Conservation (phyloP, 2,329 filamentous ascomycete species). For the Phialemoniopsis sp. region DNA sequence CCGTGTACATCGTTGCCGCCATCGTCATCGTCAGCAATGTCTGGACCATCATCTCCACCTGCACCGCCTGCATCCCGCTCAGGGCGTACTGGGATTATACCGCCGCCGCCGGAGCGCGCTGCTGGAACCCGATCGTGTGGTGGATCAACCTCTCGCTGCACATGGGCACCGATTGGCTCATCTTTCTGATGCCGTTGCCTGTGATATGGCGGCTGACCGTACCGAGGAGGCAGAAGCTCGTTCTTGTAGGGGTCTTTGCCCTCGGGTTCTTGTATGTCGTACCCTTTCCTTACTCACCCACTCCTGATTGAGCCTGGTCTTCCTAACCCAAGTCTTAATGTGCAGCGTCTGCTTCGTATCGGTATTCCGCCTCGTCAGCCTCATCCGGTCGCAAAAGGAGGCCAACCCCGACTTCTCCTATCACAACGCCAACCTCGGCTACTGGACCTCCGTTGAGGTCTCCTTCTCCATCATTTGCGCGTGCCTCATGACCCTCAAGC, state of each 20-base stretch:
- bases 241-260: conserved; percentile 24
- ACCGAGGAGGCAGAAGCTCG: conserved; percentile 4
- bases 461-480: conserved; percentile 29
- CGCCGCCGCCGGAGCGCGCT: conserved; percentile 10
- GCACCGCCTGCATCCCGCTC: conserved; percentile 22
- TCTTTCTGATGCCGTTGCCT: conserved; percentile 10
- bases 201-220: conserved; percentile 9
- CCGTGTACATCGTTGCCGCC: conserved; percentile 16
- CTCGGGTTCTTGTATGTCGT: conserved; percentile 35
- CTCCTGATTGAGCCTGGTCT: no score
- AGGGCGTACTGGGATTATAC: conserved; percentile 21
- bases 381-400: conserved; percentile 11
- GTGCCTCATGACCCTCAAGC: conserved; percentile 31
- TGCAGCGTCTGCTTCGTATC: conserved; percentile 29
- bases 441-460: conserved; percentile 29
- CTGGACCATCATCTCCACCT: conserved; percentile 18
- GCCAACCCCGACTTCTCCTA: conserved; percentile 19
- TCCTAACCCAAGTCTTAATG: conserved; percentile 9
- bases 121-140: conserved; percentile 8
- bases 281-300: no score
- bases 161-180: conserved; percentile 64
- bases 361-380: conserved; percentile 20
- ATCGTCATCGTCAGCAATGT: conserved; percentile 17
- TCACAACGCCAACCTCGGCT: conserved; percentile 19
- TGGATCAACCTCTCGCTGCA: conserved; percentile 9